phyloP scores from a whole-genome alignment of 2,329 filamentous ascomycete species.

The Exophiala viscosa region DNA sequence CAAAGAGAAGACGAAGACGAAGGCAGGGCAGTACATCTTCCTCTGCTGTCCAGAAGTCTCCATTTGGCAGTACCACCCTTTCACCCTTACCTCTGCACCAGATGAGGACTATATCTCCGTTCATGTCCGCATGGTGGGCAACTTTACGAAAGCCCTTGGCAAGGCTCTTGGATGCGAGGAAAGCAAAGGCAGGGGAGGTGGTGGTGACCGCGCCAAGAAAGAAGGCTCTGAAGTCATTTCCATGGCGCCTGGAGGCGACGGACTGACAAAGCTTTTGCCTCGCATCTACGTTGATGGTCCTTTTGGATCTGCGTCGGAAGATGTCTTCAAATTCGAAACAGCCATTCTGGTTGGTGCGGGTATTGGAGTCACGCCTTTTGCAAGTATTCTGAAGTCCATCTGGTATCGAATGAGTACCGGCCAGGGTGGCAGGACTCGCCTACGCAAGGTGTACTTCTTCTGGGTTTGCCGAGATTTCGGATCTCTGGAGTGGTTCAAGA shows the following conservation, averaged over 20 bases:
- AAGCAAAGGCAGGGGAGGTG: constrained; percentile 43
- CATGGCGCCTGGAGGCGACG: constrained; percentile 53
- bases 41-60: constrained; percentile 82
- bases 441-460: constrained; percentile 88
- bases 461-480: constrained; percentile 88
- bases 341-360: constrained; percentile 50
- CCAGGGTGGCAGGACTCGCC: constrained; percentile 66
- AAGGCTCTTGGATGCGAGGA: constrained; percentile 68
- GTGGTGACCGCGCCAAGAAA: constrained; percentile 30
- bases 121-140: constrained; percentile 76
- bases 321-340: constrained; percentile 65
- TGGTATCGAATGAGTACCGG: constrained; percentile 78
- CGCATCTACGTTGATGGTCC: constrained; percentile 80
- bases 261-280: constrained; percentile 66
- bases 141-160: constrained; percentile 71
- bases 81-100: constrained; percentile 79
- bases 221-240: constrained; percentile 58
- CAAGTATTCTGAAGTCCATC: constrained; percentile 68
- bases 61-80: constrained; percentile 84
- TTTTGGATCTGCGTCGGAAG: constrained; percentile 80
- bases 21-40: constrained; percentile 78
- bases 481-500: constrained; percentile 86
- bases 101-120: constrained; percentile 89
- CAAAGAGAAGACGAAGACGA: constrained; percentile 79
- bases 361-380: constrained; percentile 52